These are phyloP conservation scores for Corymbia citriodora DNA, from an alignment of 441 rosid species.

Conservation along the genomic window DNA sequence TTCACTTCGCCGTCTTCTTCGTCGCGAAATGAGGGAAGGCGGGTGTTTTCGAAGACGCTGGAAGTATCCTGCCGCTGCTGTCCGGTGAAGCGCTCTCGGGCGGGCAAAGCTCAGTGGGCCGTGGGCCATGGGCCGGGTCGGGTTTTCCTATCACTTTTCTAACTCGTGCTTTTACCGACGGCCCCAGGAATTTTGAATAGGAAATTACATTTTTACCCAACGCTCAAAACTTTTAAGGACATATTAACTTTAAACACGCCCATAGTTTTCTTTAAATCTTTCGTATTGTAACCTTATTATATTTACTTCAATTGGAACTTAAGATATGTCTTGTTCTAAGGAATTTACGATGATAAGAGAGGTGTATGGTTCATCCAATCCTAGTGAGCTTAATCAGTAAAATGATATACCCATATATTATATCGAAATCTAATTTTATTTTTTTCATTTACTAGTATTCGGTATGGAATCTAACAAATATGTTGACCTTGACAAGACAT, in stretches of 20 bases:
- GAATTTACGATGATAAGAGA: neutral
- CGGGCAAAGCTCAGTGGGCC: neutral
- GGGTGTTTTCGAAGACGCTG: neutral
- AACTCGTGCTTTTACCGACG: neutral
- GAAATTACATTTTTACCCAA: neutral
- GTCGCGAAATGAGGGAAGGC: neutral
- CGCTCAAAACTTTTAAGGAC: neutral
- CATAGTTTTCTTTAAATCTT: neutral
- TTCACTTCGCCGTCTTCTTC: neutral
- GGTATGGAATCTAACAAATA: neutral
- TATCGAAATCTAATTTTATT: accelerated
- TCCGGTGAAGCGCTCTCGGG: neutral
- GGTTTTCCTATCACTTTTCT: neutral
- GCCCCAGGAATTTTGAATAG: neutral
- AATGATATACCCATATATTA: neutral
- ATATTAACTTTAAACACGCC: neutral
- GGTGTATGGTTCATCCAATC: neutral
- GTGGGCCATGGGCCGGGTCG: neutral
- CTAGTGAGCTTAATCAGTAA: neutral
- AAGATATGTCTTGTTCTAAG: neutral
- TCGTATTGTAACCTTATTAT: neutral
- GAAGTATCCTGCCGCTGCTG: neutral
- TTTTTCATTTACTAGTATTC: neutral
- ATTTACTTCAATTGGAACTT: neutral
- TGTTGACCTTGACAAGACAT: neutral